Base-by-base conservation (phyloP, 805 yeast genomes). In the Barnettozyma wickerhamii region DNA sequence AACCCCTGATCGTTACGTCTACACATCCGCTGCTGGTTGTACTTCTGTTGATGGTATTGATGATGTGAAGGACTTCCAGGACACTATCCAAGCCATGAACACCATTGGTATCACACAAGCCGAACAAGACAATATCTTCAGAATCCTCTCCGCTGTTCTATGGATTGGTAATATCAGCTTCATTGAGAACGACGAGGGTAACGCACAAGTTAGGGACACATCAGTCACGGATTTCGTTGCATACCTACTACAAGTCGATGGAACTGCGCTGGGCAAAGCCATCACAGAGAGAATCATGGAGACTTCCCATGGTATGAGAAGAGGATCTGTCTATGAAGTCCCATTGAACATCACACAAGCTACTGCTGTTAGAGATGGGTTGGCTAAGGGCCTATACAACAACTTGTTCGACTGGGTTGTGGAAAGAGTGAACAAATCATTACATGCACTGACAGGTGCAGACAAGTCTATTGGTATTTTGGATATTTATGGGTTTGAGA, bases 381-480 rank as follows among this genome's bases (percentile, higher is more conserved):
- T 93, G 37, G 96, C 98, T 5, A 93, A 90, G 65, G 97, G 95
- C 3, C 73, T 93, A 36, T 93, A 93, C 68, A 88, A 80, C 60
- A 90, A 90, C 55, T 67, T 93, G 43, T 93, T 93, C 56, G 98
- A 93, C 46, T 90, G 98, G 97, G 89, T 93, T 56, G 98, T 93
- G 14, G 85, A 72, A 40, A 78, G 98, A 57, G 95, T 93, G 33
- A 93, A 93, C 61, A 64, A 69, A 34, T 85, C 97, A 0, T 72
- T 93, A 53, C 77, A 78, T 18, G 59, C 79, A 1, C 66, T 67
- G 41, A 65, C 71, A 26, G 72, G 74, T 42, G 70, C 68, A 7
- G 62, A 70, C 24, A 85, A 82, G 56, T 84, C 95, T 20, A 82
- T 93, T 54, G 98, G 98, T 49, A 90, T 90, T 52, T 71, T 90